Conservation (phyloP, 192 early-diverging fungal genomes). For the Paraglomus brasilianum region DNA sequence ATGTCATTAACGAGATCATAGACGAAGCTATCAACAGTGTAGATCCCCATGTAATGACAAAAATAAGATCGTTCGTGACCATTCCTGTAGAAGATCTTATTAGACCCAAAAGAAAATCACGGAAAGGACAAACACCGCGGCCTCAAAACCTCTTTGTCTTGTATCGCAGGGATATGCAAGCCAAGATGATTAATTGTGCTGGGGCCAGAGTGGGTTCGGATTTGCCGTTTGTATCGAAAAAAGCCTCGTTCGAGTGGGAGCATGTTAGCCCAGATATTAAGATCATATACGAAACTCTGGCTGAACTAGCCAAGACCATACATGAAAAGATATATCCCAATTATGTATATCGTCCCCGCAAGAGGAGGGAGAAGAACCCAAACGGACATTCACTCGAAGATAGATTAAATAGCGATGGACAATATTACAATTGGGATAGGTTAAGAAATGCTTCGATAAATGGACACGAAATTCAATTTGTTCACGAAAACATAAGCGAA, state of each 20-base stretch:
- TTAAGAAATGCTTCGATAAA: too few species aligned
- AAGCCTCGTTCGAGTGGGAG: constrained; percentile 6
- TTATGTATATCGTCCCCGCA: constrained; percentile 28
- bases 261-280: not conserved
- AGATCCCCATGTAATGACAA: not conserved
- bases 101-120: constrained; percentile 4
- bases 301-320: constrained; percentile 22
- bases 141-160: constrained; percentile 27
- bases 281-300: constrained; percentile 14
- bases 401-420: too few species aligned
- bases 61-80: constrained; percentile 1
- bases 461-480: too few species aligned
- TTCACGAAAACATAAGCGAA: too few species aligned
- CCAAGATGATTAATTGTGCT: not conserved
- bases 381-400: too few species aligned
- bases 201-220: constrained; percentile 7
- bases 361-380: too few species aligned
- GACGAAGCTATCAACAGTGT: constrained; percentile 1
- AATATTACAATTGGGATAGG: too few species aligned
- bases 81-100: constrained; percentile 1
- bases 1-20: too few species aligned
- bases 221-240: constrained; percentile 24
- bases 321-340: constrained; percentile 14
- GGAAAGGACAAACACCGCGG: constrained; percentile 5
- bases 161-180: constrained; percentile 16